phyloP scores from a whole-genome alignment of 495 filamentous ascomycete genomes.

The Hyaloscypha bicolor region DNA sequence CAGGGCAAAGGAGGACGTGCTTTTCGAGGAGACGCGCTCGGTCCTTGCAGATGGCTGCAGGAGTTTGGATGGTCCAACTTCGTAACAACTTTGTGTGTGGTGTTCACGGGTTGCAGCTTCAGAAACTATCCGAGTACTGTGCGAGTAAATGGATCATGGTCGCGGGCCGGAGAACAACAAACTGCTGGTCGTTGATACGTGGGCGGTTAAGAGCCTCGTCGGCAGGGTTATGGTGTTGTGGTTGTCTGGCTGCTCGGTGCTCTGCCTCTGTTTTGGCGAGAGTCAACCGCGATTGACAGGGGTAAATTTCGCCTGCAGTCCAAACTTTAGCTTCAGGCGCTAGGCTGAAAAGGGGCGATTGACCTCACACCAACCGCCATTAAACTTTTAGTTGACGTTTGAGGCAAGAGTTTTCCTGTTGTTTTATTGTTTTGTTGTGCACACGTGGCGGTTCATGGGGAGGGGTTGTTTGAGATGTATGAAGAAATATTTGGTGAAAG shows the following conservation, averaged over 20 bases:
- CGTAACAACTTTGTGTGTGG: neutral
- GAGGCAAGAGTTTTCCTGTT: no score
- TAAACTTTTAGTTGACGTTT: no score
- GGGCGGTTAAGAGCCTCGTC: neutral
- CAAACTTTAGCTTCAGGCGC: no score
- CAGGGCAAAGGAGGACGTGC: neutral
- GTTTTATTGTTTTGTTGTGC: no score
- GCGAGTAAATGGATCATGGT: neutral
- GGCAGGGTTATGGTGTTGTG: neutral
- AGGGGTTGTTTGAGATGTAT: no score
- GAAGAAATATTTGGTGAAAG: neutral
- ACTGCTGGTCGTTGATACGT: neutral
- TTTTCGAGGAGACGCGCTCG: conserved; percentile 20
- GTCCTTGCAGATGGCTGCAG: conserved; percentile 5
- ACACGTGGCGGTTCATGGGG: neutral
- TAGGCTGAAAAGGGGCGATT: no score
- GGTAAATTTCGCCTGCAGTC: neutral
- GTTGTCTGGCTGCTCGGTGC: neutral
- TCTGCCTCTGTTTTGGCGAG: no score
- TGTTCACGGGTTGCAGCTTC: neutral
- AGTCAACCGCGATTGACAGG: neutral
- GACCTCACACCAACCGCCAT: no score
- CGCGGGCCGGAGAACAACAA: neutral
- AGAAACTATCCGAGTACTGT: neutral
- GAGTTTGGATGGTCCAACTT: neutral